Conservation (phyloP, 2,329 filamentous ascomycete species). For the Rutstroemia sydowiana region DNA sequence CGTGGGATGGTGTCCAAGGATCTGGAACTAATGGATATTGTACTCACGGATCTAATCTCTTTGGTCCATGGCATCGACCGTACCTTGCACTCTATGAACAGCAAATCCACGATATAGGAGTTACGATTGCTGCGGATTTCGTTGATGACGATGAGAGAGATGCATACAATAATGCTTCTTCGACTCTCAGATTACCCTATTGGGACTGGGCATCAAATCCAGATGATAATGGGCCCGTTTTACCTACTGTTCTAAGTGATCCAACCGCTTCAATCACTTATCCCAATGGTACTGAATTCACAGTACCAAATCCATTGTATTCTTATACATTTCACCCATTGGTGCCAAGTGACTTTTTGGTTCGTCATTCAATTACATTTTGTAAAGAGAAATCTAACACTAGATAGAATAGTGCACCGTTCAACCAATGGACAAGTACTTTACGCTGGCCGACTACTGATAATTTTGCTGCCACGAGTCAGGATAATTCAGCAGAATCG, state of each 20-base stretch:
- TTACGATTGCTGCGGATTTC: conserved; percentile 41
- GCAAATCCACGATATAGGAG: conserved; percentile 36
- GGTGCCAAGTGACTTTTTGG: background rate
- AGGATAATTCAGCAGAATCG: conserved; percentile 1
- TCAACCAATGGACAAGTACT: background rate
- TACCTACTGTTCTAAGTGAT: conserved; percentile 23
- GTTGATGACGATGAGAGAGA: conserved; percentile 36
- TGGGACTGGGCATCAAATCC: conserved; percentile 43
- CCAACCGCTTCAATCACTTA: conserved; percentile 7
- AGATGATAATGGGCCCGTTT: conserved; percentile 33
- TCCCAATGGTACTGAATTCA: conserved; percentile 42
- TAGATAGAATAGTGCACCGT: background rate
- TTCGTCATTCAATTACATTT: background rate
- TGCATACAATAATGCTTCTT: conserved; percentile 37
- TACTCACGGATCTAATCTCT: conserved; percentile 65
- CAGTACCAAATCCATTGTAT: conserved; percentile 57
- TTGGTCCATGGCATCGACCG: conserved; percentile 76
- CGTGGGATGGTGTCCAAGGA: conserved; percentile 7
- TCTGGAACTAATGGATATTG: conserved; percentile 73
- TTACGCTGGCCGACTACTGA: conserved; percentile 7
- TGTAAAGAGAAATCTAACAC: background rate
- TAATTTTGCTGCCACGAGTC: background rate
- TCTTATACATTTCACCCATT: conserved; percentile 50
- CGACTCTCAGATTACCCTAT: conserved; percentile 36
- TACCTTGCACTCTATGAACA: conserved; percentile 59